Evolutionary conservation across 1,284 basidiomycete species (phyloP), one percentile per base, ranked within the genome.

Genomic region (Ganoderma sp.): DNA sequence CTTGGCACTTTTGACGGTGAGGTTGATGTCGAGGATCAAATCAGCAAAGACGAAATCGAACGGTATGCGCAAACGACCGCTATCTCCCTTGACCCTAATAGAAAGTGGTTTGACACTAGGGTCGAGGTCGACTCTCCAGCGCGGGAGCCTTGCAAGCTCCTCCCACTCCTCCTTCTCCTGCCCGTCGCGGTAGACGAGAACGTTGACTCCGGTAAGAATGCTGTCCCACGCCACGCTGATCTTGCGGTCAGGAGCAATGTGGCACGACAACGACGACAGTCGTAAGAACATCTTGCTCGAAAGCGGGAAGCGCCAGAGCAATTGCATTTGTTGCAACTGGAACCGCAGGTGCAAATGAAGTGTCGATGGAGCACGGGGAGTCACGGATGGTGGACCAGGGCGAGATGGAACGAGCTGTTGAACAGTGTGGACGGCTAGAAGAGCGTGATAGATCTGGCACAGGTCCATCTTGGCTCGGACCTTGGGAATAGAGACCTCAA

Each of bases 41-140:
- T 93, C 88, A 1, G 92, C 88, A 54, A 97, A 79, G 43, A 92
- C 79, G 77, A 92, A 98, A 7, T 90, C 88, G 76, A 88, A 88
- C 0, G 97, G 96, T 50, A 98, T 90, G 22, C 90, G 87, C 19
- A 98, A 77, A 22, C 90, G 88, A 2, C 88, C 85, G 61, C 88
- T 90, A 56, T 93, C 90, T 28, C 87, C 89, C 57, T 86, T 83
- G 52, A 93, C 80, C 10, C 81, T 76, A 61, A 91, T 79, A 1
- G 80, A 28, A 19, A 75, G 37, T 2, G 76, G 76, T 2, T 63
- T 67, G 10, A 65, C 63, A 28, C 63, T 66, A 14, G 72, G 72
- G 19, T 69, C 64, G 25, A 78, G 39, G 25, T 72, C 70, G n/a
- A 92, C 74, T 14, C 83, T 82, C 82, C 91, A 88, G 58, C 84